Evolutionary conservation across 1,139 yeast genomes (phyloP).

Genomic region (Spencermartinsiella ligniputridi): DNA sequence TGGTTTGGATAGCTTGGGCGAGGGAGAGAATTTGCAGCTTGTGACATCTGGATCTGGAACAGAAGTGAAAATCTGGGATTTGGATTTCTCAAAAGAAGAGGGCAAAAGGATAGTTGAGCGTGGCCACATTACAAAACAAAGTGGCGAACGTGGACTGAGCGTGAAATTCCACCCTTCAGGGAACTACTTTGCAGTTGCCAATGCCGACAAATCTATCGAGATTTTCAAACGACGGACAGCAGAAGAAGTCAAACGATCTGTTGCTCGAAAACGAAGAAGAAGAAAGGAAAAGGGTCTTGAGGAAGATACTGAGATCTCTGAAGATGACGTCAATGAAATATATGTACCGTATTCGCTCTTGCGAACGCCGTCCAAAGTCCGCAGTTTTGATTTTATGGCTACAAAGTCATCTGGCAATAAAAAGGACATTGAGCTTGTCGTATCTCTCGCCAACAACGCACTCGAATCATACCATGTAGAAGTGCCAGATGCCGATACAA

Average conservation of each 20-base stretch:
- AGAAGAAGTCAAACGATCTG: slow-evolving; percentile 78
- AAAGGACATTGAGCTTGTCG: slow-evolving; percentile 47
- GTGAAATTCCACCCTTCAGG: slow-evolving; percentile 46
- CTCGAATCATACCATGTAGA: slow-evolving; percentile 62
- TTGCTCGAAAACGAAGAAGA: slow-evolving; percentile 74
- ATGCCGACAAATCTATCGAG: slow-evolving; percentile 78
- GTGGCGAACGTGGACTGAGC: slow-evolving; percentile 68
- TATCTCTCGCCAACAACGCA: slow-evolving; percentile 67
- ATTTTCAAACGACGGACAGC: slow-evolving; percentile 68
- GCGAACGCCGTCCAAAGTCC: slow-evolving; percentile 32
- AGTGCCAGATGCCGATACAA: slow-evolving; percentile 37
- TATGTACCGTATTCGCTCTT: slow-evolving; percentile 31
- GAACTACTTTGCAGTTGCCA: slow-evolving; percentile 63
- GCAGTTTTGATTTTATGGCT: slow-evolving; percentile 33
- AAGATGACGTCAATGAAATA: slow-evolving; percentile 28
- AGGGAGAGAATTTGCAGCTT: slow-evolving; percentile 23
- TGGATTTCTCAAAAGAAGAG: slow-evolving; percentile 49
- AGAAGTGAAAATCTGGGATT: slow-evolving; percentile 77
- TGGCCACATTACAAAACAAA: slow-evolving; percentile 72
- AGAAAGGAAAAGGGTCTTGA: slow-evolving; percentile 46
- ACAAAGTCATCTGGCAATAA: slow-evolving; percentile 8
- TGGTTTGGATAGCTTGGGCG: slow-evolving; percentile 43
- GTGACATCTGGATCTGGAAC: slow-evolving; percentile 77
- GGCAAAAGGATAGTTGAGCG: slow-evolving; percentile 51
- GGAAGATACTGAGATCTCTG: slow-evolving; percentile 50